These are phyloP conservation scores for Puccinia polysora DNA, from an alignment of 1,284 basidiomycete species.

Conservation along the genomic window DNA sequence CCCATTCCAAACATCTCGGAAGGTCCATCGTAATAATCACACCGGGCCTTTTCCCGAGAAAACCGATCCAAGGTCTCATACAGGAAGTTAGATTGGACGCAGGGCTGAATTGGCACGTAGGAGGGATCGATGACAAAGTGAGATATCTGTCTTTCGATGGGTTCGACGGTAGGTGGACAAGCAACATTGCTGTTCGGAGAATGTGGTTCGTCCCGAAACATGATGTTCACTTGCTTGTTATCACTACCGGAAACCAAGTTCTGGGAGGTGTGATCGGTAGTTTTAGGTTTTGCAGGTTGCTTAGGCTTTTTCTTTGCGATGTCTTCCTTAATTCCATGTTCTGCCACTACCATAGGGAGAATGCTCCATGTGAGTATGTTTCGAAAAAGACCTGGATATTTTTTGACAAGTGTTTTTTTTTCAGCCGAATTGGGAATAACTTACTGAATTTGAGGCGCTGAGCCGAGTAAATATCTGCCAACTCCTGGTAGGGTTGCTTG, in stretches of 20 bases:
- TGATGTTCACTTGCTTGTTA: not conserved
- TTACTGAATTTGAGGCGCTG: constrained; percentile 30
- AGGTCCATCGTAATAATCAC: constrained; percentile 8
- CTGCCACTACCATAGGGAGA: constrained; percentile 13
- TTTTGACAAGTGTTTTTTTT: too few relatives aligned
- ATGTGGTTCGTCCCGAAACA: not conserved
- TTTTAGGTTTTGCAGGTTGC: constrained; percentile 6
- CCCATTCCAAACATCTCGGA: constrained; percentile 5
- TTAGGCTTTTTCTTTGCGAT: constrained; percentile 15
- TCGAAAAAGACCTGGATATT: not conserved
- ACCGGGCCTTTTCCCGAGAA: not conserved
- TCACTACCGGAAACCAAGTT: not conserved
- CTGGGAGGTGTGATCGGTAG: not conserved
- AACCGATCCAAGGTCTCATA: not conserved
- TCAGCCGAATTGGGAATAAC: too few relatives aligned
- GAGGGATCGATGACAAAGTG: not conserved
- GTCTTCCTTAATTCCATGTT: constrained; percentile 26
- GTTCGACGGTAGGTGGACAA: not conserved
- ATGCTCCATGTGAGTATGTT: not conserved
- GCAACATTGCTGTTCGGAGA: not conserved
- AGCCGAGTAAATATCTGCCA: constrained; percentile 35
- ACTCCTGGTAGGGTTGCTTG: constrained; percentile 40
- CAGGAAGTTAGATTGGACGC: not conserved
- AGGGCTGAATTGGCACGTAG: constrained; percentile 5
- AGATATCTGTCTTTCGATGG: not conserved